These are phyloP conservation scores for Madurella mycetomatis DNA, from an alignment of 2,329 filamentous ascomycete species.

Conservation along the genomic window DNA sequence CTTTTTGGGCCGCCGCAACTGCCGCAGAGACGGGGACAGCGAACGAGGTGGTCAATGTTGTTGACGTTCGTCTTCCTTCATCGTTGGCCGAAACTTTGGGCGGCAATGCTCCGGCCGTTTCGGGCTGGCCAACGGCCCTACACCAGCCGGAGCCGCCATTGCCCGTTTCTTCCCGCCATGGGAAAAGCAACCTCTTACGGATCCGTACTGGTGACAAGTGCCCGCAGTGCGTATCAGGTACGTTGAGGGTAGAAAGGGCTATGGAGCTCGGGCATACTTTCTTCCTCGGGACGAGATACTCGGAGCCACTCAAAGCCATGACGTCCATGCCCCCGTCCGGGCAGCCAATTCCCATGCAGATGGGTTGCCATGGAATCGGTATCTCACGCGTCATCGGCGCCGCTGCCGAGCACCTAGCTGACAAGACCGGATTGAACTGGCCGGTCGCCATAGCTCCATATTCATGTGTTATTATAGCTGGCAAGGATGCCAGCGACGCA, in stretches of 20 bases:
- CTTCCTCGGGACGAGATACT: conserved; percentile 86
- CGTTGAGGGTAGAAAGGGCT: conserved; percentile 62
- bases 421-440: conserved; percentile 78
- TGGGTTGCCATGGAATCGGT: conserved; percentile 96
- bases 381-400: conserved; percentile 87
- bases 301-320: conserved; percentile 63
- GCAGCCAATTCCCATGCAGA: conserved; percentile 60
- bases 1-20: conserved; percentile 47
- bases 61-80: conserved; percentile 33
- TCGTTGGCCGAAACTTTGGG: conserved; percentile 7
- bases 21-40: conserved; percentile 8
- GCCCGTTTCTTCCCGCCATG: background rate
- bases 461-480: conserved; percentile 22
- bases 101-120: background rate
- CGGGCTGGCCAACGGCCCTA: conserved; percentile 19
- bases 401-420: conserved; percentile 70
- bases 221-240: conserved; percentile 61
- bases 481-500: conserved; percentile 11
- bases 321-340: conserved; percentile 40
- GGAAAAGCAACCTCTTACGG: conserved; percentile 53
- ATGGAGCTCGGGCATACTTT: conserved; percentile 96
- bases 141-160: background rate
- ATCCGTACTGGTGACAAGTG: conserved; percentile 67
- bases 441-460: conserved; percentile 82
- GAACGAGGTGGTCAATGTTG: conserved; percentile 33